phyloP scores from a whole-genome alignment of 2,329 filamentous ascomycete species.

The Pyricularia grisea region DNA sequence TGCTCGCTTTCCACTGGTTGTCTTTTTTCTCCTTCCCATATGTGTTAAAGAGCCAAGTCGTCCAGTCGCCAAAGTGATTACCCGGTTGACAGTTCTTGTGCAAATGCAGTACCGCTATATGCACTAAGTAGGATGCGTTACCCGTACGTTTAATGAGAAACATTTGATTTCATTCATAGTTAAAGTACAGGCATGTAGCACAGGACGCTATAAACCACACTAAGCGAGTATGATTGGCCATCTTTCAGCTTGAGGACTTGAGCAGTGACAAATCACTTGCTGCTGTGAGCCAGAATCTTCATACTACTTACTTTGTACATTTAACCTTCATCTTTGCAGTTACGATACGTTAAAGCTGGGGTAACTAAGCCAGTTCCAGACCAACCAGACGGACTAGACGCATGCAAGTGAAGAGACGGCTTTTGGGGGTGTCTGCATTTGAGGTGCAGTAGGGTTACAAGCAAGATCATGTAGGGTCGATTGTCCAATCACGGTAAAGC shows the following conservation, averaged over 20 bases:
- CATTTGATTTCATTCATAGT: neutral
- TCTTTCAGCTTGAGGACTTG: neutral
- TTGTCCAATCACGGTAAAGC: neutral
- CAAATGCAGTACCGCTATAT: too few species aligned
- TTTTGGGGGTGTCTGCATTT: neutral
- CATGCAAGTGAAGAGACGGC: neutral
- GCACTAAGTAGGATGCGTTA: neutral
- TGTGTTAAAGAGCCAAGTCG: neutral
- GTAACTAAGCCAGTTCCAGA: neutral
- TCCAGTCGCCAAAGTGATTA: neutral
- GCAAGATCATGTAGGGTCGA: neutral
- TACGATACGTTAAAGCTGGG: neutral
- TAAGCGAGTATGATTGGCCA: neutral
- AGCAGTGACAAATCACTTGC: neutral
- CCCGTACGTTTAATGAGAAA: neutral
- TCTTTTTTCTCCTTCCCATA: neutral
- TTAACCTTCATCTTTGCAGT: neutral
- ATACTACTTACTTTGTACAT: neutral
- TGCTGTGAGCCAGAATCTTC: neutral
- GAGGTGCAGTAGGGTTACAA: neutral
- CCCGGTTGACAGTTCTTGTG: too few species aligned
- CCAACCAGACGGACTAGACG: neutral
- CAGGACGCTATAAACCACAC: neutral
- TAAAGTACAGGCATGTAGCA: neutral
- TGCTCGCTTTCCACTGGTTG: neutral